Base-by-base conservation (phyloP, 2,329 filamentous ascomycete species). In the Apiospora sp. region DNA sequence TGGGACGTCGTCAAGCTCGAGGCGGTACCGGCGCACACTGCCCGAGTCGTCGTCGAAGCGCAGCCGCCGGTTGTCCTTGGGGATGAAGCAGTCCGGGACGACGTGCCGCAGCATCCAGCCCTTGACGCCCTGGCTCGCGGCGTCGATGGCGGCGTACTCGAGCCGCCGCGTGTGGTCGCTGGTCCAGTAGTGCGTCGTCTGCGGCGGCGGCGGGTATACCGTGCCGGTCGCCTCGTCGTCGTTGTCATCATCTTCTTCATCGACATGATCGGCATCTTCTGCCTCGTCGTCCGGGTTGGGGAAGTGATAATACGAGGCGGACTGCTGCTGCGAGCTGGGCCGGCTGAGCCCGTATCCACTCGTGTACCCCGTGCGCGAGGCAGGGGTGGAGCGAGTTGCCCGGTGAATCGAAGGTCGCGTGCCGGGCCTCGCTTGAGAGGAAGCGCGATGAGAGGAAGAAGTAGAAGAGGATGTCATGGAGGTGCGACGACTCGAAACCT, bases 91-190 rank as follows among this genome's bases (percentile, higher is more conserved):
- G 73, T 90, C 88, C 0, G 90, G 90, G 4, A 92, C 83, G 10
- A 92, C 79, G 75, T 88, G 84, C 61, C 86, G 85, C 78, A 87
- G 84, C 46, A 91, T 77, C 87, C 90, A 92, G 16, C 90, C 90
- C 75, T 87, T 87, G 43, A 92, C 84, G 5, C 90, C 90, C 1
- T 85, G 84, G 48, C 86, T 87, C 1, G 90, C 89, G 0, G 90
- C 89, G 69, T 92, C 90, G 54, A 92, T 92, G 71, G 90, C 90
- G 0, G 90, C 90, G 76, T 92, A 92, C 82, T 92, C 90, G 4
- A 91, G 84, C 14, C 89, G 85, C 4, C 90, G 86, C 0, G 90
- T 92, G 71, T 85, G 85, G 78, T 92, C 89, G 77, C 89, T 91
- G 0, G 90, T 92, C 90, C 90, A 92, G 81, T 92, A 92, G 78